Conservation (phyloP, 208 protist genomes). For the Naegleria gruberi region DNA sequence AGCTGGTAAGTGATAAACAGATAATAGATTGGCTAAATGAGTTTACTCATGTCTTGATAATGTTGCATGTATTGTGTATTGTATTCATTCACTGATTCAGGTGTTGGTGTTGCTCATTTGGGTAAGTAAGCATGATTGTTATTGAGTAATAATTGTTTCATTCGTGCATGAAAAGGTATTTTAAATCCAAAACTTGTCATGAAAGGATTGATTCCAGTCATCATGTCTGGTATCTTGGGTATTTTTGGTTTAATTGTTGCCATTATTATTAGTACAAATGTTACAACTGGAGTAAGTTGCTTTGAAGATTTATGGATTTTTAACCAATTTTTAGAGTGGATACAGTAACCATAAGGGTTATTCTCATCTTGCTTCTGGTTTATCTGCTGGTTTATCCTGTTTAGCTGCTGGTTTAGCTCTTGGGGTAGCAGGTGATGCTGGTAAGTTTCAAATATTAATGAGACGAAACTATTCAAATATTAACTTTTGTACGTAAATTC, state of each 20-base stretch:
- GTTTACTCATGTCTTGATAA: too few relatives aligned
- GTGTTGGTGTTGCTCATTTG: conserved; percentile 89
- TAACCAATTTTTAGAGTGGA: not conserved
- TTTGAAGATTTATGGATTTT: too few relatives aligned
- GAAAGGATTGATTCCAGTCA: conserved; percentile 46
- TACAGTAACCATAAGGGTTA: not conserved
- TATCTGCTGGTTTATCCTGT: not conserved
- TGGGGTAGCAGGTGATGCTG: not conserved
- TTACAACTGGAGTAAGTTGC: not conserved
- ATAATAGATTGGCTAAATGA: too few relatives aligned
- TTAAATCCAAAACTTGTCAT: conserved; percentile 87
- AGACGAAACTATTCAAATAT: too few relatives aligned
- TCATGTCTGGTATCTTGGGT: not conserved
- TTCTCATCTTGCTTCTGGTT: not conserved
- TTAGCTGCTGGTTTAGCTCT: not conserved
- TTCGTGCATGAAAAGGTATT: too few relatives aligned
- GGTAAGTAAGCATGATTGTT: too few relatives aligned
- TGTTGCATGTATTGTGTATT: too few relatives aligned
- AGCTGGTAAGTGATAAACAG: too few relatives aligned
- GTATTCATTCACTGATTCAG: too few relatives aligned
- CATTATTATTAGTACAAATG: not conserved
- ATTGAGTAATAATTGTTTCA: too few relatives aligned
- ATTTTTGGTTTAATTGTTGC: not conserved
- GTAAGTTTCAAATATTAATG: too few relatives aligned
- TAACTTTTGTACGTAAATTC: too few relatives aligned